These are phyloP conservation scores for Hypoxylon intermedium DNA, from an alignment of 495 filamentous ascomycete genomes.

Conservation along the genomic window DNA sequence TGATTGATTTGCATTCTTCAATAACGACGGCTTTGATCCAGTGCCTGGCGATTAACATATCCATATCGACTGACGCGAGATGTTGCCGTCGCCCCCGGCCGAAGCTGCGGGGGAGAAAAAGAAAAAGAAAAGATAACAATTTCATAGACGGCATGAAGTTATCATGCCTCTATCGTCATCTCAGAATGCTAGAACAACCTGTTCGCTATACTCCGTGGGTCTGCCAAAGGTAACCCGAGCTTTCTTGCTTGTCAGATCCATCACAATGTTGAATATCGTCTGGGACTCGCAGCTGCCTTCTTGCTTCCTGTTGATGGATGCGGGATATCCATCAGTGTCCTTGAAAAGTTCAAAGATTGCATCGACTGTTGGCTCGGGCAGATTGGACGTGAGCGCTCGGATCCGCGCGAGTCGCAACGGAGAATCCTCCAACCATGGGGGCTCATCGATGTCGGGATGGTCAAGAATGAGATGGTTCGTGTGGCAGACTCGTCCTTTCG, in stretches of 20 bases:
- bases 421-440: constrained; percentile 63
- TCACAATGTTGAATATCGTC: constrained; percentile 58
- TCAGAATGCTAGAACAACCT: constrained; percentile 27
- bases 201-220: constrained; percentile 44
- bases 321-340: constrained; percentile 35
- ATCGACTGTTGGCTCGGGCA: constrained; percentile 32
- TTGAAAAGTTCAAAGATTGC: constrained; percentile 29
- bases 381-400: constrained; percentile 46
- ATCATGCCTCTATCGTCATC: too few species aligned
- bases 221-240: constrained; percentile 52
- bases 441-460: constrained; percentile 51
- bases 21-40: too few species aligned
- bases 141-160: too few species aligned
- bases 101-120: too few species aligned
- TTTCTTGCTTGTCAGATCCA: constrained; percentile 51
- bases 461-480: constrained; percentile 66
- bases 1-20: too few species aligned
- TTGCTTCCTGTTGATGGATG: constrained; percentile 38
- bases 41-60: too few species aligned
- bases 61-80: too few species aligned
- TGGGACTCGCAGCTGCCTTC: constrained; percentile 27
- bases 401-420: constrained; percentile 56
- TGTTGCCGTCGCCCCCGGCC: too few species aligned
- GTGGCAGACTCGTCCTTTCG: constrained; percentile 60
- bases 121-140: too few species aligned